phyloP scores from a whole-genome alignment of 2,329 filamentous ascomycete genomes.

The Coleophoma eucalyptorum region DNA sequence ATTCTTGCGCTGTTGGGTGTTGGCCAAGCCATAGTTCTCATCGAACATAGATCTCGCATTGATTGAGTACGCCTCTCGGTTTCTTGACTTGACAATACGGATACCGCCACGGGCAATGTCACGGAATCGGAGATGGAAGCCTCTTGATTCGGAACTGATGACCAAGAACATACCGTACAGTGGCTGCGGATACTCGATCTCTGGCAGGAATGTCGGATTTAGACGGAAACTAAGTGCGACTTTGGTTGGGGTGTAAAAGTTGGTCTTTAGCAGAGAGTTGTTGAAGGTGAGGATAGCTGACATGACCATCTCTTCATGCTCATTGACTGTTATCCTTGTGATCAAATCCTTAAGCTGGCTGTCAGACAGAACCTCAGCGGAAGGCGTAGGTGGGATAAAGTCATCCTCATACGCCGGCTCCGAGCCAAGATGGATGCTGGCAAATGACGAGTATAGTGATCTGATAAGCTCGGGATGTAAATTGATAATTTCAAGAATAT shows the following conservation, averaged over 20 bases:
- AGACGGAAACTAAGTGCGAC: constrained; percentile 95
- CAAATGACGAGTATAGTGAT: constrained; percentile 86
- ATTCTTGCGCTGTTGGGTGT: constrained; percentile 99
- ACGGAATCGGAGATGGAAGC: constrained; percentile 95
- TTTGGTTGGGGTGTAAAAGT: constrained; percentile 92
- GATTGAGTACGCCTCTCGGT: constrained; percentile 92
- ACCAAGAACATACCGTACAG: constrained; percentile 99
- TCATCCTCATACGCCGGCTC: constrained; percentile 48
- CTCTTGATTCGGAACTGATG: constrained; percentile 93
- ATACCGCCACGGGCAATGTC: constrained; percentile 97
- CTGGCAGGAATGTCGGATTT: constrained; percentile 82
- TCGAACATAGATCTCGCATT: constrained; percentile 96
- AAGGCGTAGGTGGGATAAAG: constrained; percentile 50
- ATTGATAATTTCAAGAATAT: constrained; percentile 95
- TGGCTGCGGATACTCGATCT: constrained; percentile 87
- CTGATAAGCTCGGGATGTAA: constrained; percentile 85
- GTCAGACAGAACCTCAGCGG: constrained; percentile 70
- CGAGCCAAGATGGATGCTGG: constrained; percentile 70
- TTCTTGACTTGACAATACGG: constrained; percentile 96
- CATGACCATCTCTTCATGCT: constrained; percentile 98
- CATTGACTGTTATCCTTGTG: constrained; percentile 76
- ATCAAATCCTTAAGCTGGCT: constrained; percentile 72
- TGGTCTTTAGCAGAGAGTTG: constrained; percentile 89
- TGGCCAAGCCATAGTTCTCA: constrained; percentile 97
- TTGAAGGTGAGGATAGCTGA: constrained; percentile 96